phyloP scores from a whole-genome alignment of 345 rosid species.

The Acer yangbiense region DNA sequence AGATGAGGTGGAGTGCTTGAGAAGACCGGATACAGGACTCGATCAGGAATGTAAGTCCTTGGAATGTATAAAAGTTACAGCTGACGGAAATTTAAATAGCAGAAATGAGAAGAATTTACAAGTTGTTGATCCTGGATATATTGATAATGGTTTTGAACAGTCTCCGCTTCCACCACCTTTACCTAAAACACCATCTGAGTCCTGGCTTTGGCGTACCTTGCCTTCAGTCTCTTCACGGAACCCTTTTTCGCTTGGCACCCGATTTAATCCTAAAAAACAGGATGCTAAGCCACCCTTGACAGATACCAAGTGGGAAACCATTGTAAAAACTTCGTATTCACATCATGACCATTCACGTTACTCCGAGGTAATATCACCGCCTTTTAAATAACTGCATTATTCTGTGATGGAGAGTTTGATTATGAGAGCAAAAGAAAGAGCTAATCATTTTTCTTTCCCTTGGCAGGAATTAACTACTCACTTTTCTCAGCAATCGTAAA shows the following conservation, averaged over 20 bases:
- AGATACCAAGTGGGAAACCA: constrained; percentile 86
- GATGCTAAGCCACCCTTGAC: constrained; percentile 34
- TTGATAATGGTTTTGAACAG: constrained; percentile 11
- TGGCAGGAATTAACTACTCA: constrained; percentile 70
- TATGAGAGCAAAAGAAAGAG: not conserved
- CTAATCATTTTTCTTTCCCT: constrained; percentile 6
- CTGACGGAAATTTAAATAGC: constrained; percentile 28
- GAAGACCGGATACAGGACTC: constrained; percentile 27
- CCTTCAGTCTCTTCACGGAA: constrained; percentile 54
- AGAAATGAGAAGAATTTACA: constrained; percentile 23
- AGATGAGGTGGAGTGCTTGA: constrained; percentile 21
- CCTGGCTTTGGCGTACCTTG: constrained; percentile 86
- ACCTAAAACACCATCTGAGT: constrained; percentile 83
- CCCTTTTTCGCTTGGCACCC: constrained; percentile 36
- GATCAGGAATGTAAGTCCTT: constrained; percentile 36
- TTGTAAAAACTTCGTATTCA: constrained; percentile 77
- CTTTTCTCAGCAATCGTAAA: constrained; percentile 49
- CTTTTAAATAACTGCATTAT: not conserved
- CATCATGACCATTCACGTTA: constrained; percentile 85
- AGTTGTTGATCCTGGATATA: constrained; percentile 31
- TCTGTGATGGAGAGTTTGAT: not conserved
- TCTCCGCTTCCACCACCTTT: constrained; percentile 58
- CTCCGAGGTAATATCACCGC: constrained; percentile 59
- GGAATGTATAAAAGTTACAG: constrained; percentile 26
- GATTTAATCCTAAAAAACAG: constrained; percentile 43